These are phyloP conservation scores for Globisporangium apiculatum DNA, from an alignment of 352 stramenopile genomes.

Conservation along the genomic window DNA sequence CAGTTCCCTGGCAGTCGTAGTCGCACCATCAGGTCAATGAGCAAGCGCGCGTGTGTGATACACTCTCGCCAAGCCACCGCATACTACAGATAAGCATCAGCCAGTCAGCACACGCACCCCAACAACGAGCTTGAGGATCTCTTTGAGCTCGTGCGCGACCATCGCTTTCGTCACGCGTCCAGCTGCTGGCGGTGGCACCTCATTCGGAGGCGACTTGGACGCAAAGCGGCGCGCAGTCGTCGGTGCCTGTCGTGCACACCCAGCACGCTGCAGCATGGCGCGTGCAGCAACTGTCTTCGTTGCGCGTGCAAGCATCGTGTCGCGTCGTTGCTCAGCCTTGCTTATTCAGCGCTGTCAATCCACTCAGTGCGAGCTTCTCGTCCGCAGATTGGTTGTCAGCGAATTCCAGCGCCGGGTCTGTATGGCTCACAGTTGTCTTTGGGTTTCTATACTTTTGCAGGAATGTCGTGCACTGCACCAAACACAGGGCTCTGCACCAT, in stretches of 20 bases:
- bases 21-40: too few species aligned
- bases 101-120: constrained; percentile 18
- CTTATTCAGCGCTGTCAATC: too few species aligned
- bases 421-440: too few species aligned
- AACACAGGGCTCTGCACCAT: not conserved
- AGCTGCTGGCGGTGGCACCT: not conserved
- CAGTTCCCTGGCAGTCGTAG: constrained; percentile 21
- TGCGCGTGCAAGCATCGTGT: constrained; percentile 5
- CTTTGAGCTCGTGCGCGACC: constrained; percentile 44
- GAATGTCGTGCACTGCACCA: not conserved
- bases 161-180: constrained; percentile 29
- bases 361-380: too few species aligned
- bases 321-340: too few species aligned
- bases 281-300: not conserved
- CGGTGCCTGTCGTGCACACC: too few species aligned
- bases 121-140: constrained; percentile 59
- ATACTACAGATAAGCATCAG: not conserved
- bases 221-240: constrained; percentile 3
- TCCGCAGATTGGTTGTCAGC: too few species aligned
- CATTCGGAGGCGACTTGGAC: constrained; percentile 9
- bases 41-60: too few species aligned
- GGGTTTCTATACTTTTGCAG: too few species aligned
- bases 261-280: not conserved
- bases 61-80: too few species aligned
- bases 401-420: too few species aligned